phyloP scores from a whole-genome alignment of 2,329 filamentous ascomycete species.

The Epicoccum sorghinum region DNA sequence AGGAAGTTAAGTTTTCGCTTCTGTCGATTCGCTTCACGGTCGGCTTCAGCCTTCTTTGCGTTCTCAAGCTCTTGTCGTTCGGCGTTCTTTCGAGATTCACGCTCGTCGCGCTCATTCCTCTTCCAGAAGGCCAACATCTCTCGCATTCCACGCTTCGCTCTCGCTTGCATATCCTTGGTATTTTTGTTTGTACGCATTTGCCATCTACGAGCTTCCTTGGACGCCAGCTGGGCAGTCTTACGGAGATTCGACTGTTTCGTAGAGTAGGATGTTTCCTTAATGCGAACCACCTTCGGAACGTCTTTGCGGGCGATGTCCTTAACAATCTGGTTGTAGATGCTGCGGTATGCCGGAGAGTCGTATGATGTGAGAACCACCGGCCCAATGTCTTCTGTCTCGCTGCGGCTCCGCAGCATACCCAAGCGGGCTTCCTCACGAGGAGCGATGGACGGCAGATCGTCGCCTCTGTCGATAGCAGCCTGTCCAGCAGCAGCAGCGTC shows the following conservation, averaged over 20 bases:
- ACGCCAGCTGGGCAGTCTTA: slow-evolving; percentile 95
- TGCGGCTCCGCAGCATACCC: slow-evolving; percentile 50
- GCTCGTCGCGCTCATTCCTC: slow-evolving; percentile 95
- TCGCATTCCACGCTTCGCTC: slow-evolving; percentile 97
- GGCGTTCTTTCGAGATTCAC: slow-evolving; percentile 89
- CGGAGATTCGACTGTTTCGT: slow-evolving; percentile 95
- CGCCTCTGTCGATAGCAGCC: slow-evolving; percentile 78
- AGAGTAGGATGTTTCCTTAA: slow-evolving; percentile 83
- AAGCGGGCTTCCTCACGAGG: slow-evolving; percentile 63
- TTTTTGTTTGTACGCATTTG: slow-evolving; percentile 98
- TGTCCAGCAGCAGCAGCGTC: slow-evolving; percentile 86
- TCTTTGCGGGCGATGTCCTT: slow-evolving; percentile 93
- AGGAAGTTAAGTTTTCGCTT: slow-evolving; percentile 99
- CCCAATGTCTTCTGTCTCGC: slow-evolving; percentile 57
- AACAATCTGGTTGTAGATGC: slow-evolving; percentile 97
- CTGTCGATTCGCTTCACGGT: slow-evolving; percentile 95
- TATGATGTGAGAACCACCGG: slow-evolving; percentile 60
- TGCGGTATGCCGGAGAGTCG: slow-evolving; percentile 91
- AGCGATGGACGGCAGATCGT: slow-evolving; percentile 69
- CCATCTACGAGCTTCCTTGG: slow-evolving; percentile 97
- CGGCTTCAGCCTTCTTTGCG: slow-evolving; percentile 94
- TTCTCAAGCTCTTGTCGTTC: slow-evolving; percentile 97
- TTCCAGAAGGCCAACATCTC: slow-evolving; percentile 99
- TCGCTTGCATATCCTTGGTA: slow-evolving; percentile 94
- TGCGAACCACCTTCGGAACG: slow-evolving; percentile 87